A percentile compares a stretch with the other conserved stretches of the same genome.
Evolutionary conservation across 805 yeast genomes (phyloP).

Genomic region (Ogataea ramenticola): DNA sequence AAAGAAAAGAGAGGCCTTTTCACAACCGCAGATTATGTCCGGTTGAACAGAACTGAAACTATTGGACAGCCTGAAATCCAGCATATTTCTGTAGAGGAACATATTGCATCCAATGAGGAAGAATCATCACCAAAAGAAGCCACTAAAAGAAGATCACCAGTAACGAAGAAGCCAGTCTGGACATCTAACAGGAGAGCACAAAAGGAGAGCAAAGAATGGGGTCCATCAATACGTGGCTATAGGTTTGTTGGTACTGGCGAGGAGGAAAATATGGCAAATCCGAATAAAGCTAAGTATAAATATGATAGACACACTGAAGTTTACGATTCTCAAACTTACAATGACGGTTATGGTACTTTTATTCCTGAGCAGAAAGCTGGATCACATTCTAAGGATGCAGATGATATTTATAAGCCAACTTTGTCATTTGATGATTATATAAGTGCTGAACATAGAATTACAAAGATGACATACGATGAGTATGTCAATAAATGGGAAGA

Average conservation of each 20-base stretch:
- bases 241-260: conserved; percentile 29
- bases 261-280: conserved; percentile 6
- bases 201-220: conserved; percentile 20
- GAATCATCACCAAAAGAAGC: too few species aligned
- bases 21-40: too few species aligned
- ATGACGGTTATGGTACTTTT: conserved; percentile 3
- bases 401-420: conserved; percentile 13
- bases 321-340: conserved; percentile 7
- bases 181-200: not conserved
- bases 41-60: too few species aligned
- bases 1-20: too few species aligned
- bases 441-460: too few species aligned
- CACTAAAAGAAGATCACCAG: not conserved
- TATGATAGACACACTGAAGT: conserved; percentile 8
- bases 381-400: not conserved
- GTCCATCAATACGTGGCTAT: conserved; percentile 34
- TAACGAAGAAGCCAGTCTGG: conserved; percentile 29
- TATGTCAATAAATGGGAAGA: conserved; percentile 24
- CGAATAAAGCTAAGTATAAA: conserved; percentile 2
- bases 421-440: not conserved
- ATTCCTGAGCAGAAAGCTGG: conserved; percentile 1
- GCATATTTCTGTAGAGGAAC: too few species aligned
- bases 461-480: conserved; percentile 5
- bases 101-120: too few species aligned
- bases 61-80: too few species aligned